A percentile compares a stretch with the other conserved stretches of the same genome.
Evolutionary conservation across 2,329 filamentous ascomycete species (phyloP).

Genomic region (Arthrobotrys pseudoclavata): DNA sequence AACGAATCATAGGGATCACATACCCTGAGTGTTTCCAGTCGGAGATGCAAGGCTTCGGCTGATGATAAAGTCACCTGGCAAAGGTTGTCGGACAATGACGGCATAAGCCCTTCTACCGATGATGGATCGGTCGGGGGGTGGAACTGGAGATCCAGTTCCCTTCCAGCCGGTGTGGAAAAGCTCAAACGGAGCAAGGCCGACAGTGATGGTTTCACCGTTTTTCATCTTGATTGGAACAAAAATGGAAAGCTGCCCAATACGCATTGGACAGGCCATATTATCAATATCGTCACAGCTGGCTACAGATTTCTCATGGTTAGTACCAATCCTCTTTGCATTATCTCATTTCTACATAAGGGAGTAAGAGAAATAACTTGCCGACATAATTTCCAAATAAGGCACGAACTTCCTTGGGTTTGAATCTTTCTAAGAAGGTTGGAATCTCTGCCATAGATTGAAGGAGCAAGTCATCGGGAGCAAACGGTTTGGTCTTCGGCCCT

Average conservation of each 20-base stretch:
- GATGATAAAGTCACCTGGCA: conserved; percentile 23
- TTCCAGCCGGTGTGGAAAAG: conserved; percentile 43
- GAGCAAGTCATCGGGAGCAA: conserved; percentile 31
- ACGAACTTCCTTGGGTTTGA: conserved; percentile 26
- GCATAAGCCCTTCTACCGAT: conserved; percentile 52
- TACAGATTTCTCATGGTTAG: conserved; percentile 3
- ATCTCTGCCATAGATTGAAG: conserved; percentile 40
- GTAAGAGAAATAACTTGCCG: conserved; percentile 11
- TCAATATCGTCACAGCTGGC: conserved; percentile 47
- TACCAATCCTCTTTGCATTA: neutral
- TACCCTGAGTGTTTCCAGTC: conserved; percentile 44
- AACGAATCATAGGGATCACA: neutral
- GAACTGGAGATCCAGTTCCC: conserved; percentile 36
- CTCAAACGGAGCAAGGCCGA: conserved; percentile 47
- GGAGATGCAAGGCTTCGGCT: conserved; percentile 14
- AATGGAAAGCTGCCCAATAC: conserved; percentile 44
- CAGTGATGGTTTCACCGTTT: conserved; percentile 25
- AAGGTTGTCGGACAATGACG: conserved; percentile 19
- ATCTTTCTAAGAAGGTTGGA: conserved; percentile 16
- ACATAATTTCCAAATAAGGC: conserved; percentile 50
- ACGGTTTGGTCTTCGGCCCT: conserved; percentile 24
- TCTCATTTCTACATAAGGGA: neutral
- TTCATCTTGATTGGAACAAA: conserved; percentile 48
- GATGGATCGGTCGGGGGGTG: conserved; percentile 31
- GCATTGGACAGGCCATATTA: conserved; percentile 21